A percentile compares a stretch with the other conserved stretches of the same genome.
These are phyloP conservation scores for Dictyostelium citrinum DNA, from an alignment of 78 protist genomes.

Conservation along the genomic window DNA sequence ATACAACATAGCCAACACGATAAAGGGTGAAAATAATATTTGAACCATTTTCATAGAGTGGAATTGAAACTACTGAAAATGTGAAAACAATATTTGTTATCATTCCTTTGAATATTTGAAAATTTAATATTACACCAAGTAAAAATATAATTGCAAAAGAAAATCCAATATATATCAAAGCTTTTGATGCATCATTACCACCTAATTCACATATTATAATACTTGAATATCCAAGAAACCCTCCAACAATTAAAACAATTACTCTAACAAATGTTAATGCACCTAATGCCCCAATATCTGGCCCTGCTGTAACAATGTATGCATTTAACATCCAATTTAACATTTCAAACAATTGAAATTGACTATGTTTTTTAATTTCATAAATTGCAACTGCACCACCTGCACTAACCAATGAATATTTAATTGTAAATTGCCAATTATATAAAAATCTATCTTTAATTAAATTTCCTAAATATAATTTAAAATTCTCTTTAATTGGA, in stretches of 20 bases:
- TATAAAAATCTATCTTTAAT: background rate
- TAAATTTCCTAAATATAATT: background rate
- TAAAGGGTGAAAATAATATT: background rate
- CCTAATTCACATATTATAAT: background rate
- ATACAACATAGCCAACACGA: background rate
- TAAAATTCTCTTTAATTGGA: background rate
- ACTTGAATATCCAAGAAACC: background rate
- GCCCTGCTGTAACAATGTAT: background rate
- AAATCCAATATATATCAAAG: background rate
- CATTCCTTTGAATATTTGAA: background rate
- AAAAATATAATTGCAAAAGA: background rate
- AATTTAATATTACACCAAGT: background rate
- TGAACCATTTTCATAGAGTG: background rate
- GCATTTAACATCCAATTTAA: background rate
- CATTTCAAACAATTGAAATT: background rate
- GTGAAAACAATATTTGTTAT: background rate
- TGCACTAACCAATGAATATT: slow-evolving; percentile 3
- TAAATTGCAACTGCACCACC: background rate
- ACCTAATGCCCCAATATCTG: background rate
- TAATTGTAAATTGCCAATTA: slow-evolving; percentile 18
- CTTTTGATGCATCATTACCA: background rate
- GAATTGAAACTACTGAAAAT: background rate
- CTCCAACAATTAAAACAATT: background rate
- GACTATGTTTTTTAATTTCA: background rate
- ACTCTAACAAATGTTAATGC: background rate